Base-by-base conservation (phyloP, 495 filamentous ascomycete genomes). In the Penicillium robsamsonii region DNA sequence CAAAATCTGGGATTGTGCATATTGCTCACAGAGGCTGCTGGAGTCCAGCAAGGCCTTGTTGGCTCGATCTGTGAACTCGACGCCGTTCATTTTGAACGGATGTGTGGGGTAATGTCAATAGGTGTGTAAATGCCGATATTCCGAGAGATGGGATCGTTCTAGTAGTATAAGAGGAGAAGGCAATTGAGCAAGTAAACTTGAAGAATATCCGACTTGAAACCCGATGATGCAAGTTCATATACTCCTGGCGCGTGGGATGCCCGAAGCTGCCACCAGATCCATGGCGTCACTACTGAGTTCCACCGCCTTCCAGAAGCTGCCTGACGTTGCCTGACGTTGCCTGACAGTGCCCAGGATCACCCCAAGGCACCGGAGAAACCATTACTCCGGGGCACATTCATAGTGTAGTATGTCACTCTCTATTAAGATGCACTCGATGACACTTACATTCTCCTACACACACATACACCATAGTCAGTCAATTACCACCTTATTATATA, bases 21-120 rank as follows among this genome's bases (percentile, higher is more conserved):
- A 93, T 77, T 91, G 84, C 66, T 89, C 83, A 50, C 92, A 90
- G 53, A 96, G 81, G 38, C 79, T 79, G 74, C 89, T 87, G 68
- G 92, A 87, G 71, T 96, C 94, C 56, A 86, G 83, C 67, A 98
- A 75, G 61, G 94, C 86, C 75, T 91, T 87, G 70, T 90, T 87
- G 49, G 89, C 94, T 74, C 90, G 80, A 68, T 97, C 94, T 56
- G 94, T 98, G 66, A 96, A 95, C 64, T 95, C 85, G 57, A 68
- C 68, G 56, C 72, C 70, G 69, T 71, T 78, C 73, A 76, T 77
- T 44, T 49, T 74, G 70, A 59, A 63, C 58, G 60, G 53, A 41
- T 31, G 10, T 37, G 53, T 54, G 46, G 31, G 35, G 55, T 40
- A 35, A 46, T 20, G 15, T 59, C 50, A 55, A 22, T 55, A 13